A percentile compares a stretch with the other conserved stretches of the same genome.
Conservation (phyloP, 148 eudicot genomes). For the Spergularia bocconei region DNA sequence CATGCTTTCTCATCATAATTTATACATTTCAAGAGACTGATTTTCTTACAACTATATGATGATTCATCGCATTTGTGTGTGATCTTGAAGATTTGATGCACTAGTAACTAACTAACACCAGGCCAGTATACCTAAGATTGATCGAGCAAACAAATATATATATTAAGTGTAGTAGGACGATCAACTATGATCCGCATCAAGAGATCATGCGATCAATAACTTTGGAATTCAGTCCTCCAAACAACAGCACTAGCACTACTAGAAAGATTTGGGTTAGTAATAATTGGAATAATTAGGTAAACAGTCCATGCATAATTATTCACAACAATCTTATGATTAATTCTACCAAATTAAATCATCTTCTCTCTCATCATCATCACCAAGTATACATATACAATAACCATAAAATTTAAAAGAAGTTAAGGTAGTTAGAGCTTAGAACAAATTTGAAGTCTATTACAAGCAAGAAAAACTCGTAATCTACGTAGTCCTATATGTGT, state of each 20-base stretch:
- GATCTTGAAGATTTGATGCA: slow-evolving; percentile 18
- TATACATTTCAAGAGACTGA: too few relatives aligned
- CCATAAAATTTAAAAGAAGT: not conserved
- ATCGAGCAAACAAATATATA: not conserved
- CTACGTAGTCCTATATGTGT: not conserved
- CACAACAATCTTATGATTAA: slow-evolving; percentile 29
- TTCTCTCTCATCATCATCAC: not conserved
- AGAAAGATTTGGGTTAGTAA: slow-evolving; percentile 20
- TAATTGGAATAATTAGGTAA: slow-evolving; percentile 24
- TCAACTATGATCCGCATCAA: slow-evolving; percentile 9
- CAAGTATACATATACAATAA: not conserved
- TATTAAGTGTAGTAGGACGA: not conserved
- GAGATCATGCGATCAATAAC: slow-evolving; percentile 20
- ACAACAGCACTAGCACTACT: slow-evolving; percentile 23
- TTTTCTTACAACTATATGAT: too few relatives aligned
- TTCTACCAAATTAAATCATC: slow-evolving; percentile 8
- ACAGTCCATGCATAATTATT: slow-evolving; percentile 18
- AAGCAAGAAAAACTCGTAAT: slow-evolving; percentile 11
- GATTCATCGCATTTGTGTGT: not conserved
- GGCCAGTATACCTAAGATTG: slow-evolving; percentile 4
- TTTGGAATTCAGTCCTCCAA: slow-evolving; percentile 10
- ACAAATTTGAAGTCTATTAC: slow-evolving; percentile 9
- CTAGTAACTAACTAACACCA: not conserved
- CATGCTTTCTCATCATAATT: too few relatives aligned
- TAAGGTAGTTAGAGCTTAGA: slow-evolving; percentile 19